Evolutionary conservation across 1,284 basidiomycete genomes (phyloP), one percentile per base, ranked within the genome.

Genomic region (Fomitopsis schrenkii): DNA sequence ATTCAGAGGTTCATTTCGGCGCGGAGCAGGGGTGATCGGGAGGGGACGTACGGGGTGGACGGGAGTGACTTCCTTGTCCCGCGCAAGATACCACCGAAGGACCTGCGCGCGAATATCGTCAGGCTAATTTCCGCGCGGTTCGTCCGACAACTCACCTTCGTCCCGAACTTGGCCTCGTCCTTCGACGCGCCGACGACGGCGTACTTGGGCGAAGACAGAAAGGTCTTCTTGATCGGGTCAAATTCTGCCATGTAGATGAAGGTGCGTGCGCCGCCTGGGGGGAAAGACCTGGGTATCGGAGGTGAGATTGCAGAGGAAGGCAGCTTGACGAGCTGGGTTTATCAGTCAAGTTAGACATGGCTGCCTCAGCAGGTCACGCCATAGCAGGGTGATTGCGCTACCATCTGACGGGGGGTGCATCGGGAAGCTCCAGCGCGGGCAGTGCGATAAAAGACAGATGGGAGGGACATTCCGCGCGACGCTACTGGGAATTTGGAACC

Each of bases 101-200:
- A 92, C 83, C 89, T 91, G 44, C 6, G 30, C 1, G 10, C 17
- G 9, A 15, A 56, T 28, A 8, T 45, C 33, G 33, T 55, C 35
- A 17, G 33, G 35, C 53, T 12, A 3, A 14, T 17, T 46, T 48
- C n/a, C 10, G 33, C 46, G 8, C 17, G 41, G 35, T 40, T 40
- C 38, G n/a, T n/a, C 19, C 41, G 30, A 4, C 44, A 33, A 59
- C 76, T 59, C 57, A 87, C 91, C 82, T 86, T 90, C 56, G 87
- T 90, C 9, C 90, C 90, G 70, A 78, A 91, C 76, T 93, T 93
- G 61, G 77, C 78, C 67, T 83, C 80, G 72, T 93, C 87, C 66
- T 87, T 91, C 44, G 89, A 92, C 5, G 91, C 91, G 45, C 91
- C 91, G 14, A 92, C 84, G 38, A 93, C 91, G 40, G 90, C 91